Conservation (phyloP, 2,329 filamentous ascomycete genomes). For the Pseudocercospora vitis region DNA sequence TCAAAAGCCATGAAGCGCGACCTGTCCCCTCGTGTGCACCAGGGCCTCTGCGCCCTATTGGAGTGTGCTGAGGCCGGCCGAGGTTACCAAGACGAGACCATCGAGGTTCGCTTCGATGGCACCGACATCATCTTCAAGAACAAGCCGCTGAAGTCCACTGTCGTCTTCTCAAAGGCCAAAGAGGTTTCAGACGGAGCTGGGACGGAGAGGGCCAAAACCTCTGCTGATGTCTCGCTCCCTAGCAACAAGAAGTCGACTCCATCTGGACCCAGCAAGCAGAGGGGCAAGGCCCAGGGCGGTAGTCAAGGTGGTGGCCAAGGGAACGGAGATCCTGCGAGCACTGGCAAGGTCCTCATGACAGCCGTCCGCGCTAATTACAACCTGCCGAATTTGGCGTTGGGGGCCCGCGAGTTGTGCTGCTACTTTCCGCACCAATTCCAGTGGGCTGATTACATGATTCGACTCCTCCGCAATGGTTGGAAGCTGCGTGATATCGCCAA, state of each 20-base stretch:
- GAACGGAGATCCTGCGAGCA: background rate
- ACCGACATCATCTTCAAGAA: background rate
- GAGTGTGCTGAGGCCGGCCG: background rate
- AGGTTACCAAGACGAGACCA: background rate
- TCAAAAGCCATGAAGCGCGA: background rate
- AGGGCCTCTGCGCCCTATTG: background rate
- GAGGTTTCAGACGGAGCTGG: background rate
- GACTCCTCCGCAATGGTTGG: conserved; percentile 7
- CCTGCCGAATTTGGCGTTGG: background rate
- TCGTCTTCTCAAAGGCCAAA: background rate
- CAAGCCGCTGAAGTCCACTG: background rate
- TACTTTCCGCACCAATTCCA: conserved; percentile 2
- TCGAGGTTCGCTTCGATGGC: background rate
- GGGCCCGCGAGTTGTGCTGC: background rate
- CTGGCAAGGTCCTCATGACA: background rate
- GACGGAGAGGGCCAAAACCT: background rate
- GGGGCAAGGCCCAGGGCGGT: background rate
- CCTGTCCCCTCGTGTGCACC: background rate
- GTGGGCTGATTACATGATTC: background rate
- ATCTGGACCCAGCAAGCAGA: background rate
- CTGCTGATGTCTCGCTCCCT: background rate
- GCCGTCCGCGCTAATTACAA: background rate
- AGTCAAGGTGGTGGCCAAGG: background rate
- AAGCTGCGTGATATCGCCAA: background rate
- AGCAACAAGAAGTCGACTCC: background rate